These are phyloP conservation scores for Tarenaya hassleriana DNA, from an alignment of 345 rosid species.

Conservation along the genomic window DNA sequence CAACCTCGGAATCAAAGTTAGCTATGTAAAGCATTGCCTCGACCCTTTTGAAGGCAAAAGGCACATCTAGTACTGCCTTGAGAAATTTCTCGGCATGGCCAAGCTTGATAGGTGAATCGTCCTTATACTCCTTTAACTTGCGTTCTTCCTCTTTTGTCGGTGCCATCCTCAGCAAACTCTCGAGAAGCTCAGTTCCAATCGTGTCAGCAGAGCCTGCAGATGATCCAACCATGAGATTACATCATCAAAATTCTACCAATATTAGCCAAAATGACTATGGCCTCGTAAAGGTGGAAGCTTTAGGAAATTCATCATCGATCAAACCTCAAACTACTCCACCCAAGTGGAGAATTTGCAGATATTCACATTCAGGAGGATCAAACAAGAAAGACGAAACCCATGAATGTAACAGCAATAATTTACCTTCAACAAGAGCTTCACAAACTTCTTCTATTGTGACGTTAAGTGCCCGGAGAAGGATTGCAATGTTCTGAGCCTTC, in stretches of 20 bases:
- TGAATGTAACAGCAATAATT: constrained; percentile 11
- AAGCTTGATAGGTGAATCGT: constrained; percentile 72
- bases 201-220: constrained; percentile 74
- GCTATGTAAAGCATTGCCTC: constrained; percentile 82
- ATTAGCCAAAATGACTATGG: neutral
- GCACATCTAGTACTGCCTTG: constrained; percentile 79
- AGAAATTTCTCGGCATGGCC: constrained; percentile 91
- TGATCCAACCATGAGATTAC: neutral
- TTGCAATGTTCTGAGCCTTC: constrained; percentile 93
- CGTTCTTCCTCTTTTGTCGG: constrained; percentile 94
- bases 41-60: constrained; percentile 86
- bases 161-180: constrained; percentile 87
- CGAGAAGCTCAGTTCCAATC: constrained; percentile 94
- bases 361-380: neutral
- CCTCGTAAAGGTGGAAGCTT: neutral
- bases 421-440: constrained; percentile 97
- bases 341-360: no score
- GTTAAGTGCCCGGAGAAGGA: constrained; percentile 76
- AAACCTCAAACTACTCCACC: neutral
- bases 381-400: neutral
- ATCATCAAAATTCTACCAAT: neutral
- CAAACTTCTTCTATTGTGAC: constrained; percentile 96
- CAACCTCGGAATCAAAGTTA: constrained; percentile 87
- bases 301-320: neutral
- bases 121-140: constrained; percentile 64